Evolutionary conservation across 768 basidiomycete species (phyloP), one percentile per base, ranked within the genome.

Genomic region (Lactifluus pinguis): DNA sequence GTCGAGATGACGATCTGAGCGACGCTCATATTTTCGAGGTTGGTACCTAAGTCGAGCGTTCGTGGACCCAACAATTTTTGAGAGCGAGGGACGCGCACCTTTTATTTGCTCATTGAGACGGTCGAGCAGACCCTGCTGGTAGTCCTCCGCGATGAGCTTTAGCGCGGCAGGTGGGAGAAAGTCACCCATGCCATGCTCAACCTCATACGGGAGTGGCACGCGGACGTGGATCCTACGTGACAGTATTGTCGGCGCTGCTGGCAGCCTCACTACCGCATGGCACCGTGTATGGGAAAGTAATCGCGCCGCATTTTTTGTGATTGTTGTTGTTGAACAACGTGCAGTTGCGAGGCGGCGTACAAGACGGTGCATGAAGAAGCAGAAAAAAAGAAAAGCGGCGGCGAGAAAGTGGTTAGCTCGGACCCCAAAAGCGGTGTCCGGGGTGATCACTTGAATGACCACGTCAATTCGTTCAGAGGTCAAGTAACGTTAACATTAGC

Each of bases 61-160:
- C 57, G 47, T 17, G 32, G 50, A 29, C 42, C 9, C 55, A 44
- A 39, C 19, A 29, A 17, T 44, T n/a, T n/a, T 57, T 36, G 17
- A 25, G 45, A 25, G 9, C 14, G 25, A 36, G 15, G 4, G 19
- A 21, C 1, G 14, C 74, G 34, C 68, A 93, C 93, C 84, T 71
- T 79, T 76, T 38, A 90, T 79, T 70, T 87, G 81, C 10, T 87
- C 83, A 66, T 89, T 92, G 51, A 97, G 72, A 53, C 89, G 80
- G 57, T 85, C 78, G 59, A 95, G 73, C 36, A 95, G 77, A 9
- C 93, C 93, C 62, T 89, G 80, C 70, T 95, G 93, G 73, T 89
- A 97, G 68, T 95, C 92, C 52, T 84, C 77, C 3, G 86, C 86
- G 52, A 93, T 76, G 60, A 81, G 80, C 63, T 80, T 81, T 60